These are phyloP conservation scores for Lipomyces lipofer DNA, from an alignment of 805 yeast species.

Conservation along the genomic window DNA sequence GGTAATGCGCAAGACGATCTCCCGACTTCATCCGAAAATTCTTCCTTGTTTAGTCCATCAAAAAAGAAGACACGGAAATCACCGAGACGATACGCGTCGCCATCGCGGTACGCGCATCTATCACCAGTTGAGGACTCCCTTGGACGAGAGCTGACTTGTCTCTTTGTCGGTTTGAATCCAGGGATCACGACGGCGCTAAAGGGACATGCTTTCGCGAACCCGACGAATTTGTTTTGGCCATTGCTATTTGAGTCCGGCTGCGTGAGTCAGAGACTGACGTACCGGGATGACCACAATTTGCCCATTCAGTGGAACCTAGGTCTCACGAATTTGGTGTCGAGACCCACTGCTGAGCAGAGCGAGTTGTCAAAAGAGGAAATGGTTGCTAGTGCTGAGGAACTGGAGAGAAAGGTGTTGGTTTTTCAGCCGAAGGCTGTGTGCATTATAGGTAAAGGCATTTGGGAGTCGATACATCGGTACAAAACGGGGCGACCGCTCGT, in stretches of 20 bases:
- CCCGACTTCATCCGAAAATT: background rate
- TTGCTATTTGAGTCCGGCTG: slow-evolving; percentile 55
- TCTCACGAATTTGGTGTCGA: slow-evolving; percentile 66
- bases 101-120: slow-evolving; percentile 30
- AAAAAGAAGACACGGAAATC: slow-evolving; percentile 11
- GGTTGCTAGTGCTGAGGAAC: slow-evolving; percentile 53
- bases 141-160: slow-evolving; percentile 41
- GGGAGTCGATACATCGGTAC: slow-evolving; percentile 57
- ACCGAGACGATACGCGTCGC: slow-evolving; percentile 27
- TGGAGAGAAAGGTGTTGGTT: slow-evolving; percentile 48
- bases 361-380: slow-evolving; percentile 58
- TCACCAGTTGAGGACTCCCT: slow-evolving; percentile 28
- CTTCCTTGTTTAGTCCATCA: background rate
- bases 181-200: slow-evolving; percentile 59
- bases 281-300: slow-evolving; percentile 45
- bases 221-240: slow-evolving; percentile 67
- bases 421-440: slow-evolving; percentile 50
- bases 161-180: slow-evolving; percentile 75
- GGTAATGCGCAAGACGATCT: background rate
- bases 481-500: slow-evolving; percentile 39
- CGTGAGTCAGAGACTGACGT: slow-evolving; percentile 40
- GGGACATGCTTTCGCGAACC: slow-evolving; percentile 76
- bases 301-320: slow-evolving; percentile 55
- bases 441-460: slow-evolving; percentile 72
- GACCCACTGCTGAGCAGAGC: slow-evolving; percentile 61